Evolutionary conservation across 352 stramenopile genomes (phyloP), one percentile per base, ranked within the genome.

Genomic region (Phytophthora syringae): DNA sequence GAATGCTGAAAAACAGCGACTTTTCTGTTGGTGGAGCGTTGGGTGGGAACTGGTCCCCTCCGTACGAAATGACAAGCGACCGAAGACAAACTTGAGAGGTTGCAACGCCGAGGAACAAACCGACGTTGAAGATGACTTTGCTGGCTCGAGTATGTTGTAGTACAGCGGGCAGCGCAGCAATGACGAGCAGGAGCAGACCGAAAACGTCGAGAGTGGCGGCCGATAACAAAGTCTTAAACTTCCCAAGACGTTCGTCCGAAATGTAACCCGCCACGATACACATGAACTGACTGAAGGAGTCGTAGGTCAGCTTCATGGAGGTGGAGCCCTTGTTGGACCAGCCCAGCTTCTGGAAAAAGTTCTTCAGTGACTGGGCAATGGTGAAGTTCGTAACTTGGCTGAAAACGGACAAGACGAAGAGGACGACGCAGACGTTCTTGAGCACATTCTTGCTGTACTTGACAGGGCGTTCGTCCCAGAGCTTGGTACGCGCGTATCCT

Each of bases 1-100:
- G 92, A 51, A 77, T 88, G 52, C 74, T 87, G 79, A 93, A 95
- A 70, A 84, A 95, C 11, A 73, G 77, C 13, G 72, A 63, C 61
- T 89, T 84, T 13, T 84, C 55, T 36, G 67, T 69, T 13, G 51
- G 24, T 15, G 63, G 66, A 27, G 77, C 70, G 11, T 54, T 21
- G 9, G 80, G 77, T 36, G 81, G 67, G 43, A 86, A 89, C 67
- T 87, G 77, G 64, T 87, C 77, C 10, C 64, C 81, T 45, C 81
- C 81, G 24, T 86, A 74, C 12, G 80, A 77, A 40, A 88, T 84
- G 22, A 88, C 67, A 50, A 82, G 80, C n/a, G 74, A 76, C 36
- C 81, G 82, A 63, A 88, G 79, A 12, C 67, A 76, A 24, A 74
- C 70, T 44, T 77, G 70, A 11, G 69, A 39, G 32, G 82, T 50